phyloP scores from a whole-genome alignment of 106 monocot species.

The Hemerocallis citrina region DNA sequence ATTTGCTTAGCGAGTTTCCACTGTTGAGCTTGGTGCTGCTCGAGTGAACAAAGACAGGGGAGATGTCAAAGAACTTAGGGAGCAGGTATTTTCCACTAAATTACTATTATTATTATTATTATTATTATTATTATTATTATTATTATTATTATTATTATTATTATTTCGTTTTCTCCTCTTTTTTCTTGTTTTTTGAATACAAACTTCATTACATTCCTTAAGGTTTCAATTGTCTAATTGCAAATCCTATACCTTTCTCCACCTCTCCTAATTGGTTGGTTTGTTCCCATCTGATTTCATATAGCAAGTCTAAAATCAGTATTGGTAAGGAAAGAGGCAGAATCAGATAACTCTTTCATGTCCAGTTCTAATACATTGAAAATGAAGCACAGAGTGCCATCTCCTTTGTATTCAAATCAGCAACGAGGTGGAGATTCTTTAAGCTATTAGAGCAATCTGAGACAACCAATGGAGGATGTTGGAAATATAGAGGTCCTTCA shows the following conservation, averaged over 20 bases:
- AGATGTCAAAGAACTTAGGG: constrained; percentile 82
- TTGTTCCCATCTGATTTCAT: constrained; percentile 23
- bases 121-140: not conserved
- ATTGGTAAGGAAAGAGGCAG: constrained; percentile 60
- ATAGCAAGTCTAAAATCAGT: constrained; percentile 66
- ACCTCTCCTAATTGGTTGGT: not conserved
- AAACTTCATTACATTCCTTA: no score
- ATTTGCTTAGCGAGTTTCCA: constrained; percentile 94
- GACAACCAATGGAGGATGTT: constrained; percentile 64
- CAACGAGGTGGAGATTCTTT: constrained; percentile 19
- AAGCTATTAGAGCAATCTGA: constrained; percentile 18
- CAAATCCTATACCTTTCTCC: not conserved
- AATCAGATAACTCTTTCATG: constrained; percentile 18
- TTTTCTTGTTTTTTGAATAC: no score
- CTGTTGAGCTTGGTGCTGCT: constrained; percentile 93
- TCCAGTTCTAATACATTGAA: constrained; percentile 29
- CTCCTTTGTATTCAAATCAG: constrained; percentile 25
- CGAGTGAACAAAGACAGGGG: constrained; percentile 66
- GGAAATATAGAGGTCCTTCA: constrained; percentile 78
- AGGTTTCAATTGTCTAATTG: no score
- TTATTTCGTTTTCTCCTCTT: no score
- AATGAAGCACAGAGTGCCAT: constrained; percentile 26
- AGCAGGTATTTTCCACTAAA: constrained; percentile 56
- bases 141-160: not conserved
- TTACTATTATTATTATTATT: no score